Evolutionary conservation across 2,329 filamentous ascomycete genomes (phyloP).

Genomic region (Fusarium sublunatum): DNA sequence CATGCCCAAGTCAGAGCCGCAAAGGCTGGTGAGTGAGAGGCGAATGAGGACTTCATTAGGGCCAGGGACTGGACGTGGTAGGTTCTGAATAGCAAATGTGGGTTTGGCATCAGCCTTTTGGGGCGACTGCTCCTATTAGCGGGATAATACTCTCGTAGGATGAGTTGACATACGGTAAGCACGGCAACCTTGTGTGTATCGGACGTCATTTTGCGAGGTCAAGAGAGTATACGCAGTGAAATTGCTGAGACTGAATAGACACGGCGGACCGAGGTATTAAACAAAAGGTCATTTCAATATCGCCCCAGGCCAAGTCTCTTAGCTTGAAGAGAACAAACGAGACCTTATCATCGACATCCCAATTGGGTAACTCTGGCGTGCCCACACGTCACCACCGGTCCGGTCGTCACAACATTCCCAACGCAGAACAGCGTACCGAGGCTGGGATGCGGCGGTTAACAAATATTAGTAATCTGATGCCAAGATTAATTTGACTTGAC

Average conservation of each 20-base stretch:
- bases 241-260: not conserved
- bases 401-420: conserved; percentile 33
- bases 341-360: not conserved
- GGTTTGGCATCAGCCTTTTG: conserved; percentile 21
- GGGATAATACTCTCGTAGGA: not conserved
- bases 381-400: conserved; percentile 9
- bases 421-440: conserved; percentile 19
- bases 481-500: too few relatives aligned
- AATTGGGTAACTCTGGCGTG: conserved; percentile 1
- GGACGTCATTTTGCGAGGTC: conserved; percentile 4
- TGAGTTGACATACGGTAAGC: conserved; percentile 12
- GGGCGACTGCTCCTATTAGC: conserved; percentile 13
- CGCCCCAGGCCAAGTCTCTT: not conserved
- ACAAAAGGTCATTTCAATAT: not conserved
- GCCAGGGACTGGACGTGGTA: conserved; percentile 26
- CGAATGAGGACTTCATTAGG: conserved; percentile 49
- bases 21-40: conserved; percentile 52
- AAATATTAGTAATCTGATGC: too few relatives aligned
- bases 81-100: conserved; percentile 18
- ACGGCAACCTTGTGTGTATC: conserved; percentile 26
- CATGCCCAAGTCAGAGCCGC: conserved; percentile 54
- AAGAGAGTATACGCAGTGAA: not conserved
- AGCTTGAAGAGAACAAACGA: not conserved
- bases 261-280: conserved; percentile 4
- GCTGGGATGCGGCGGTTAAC: not conserved